Evolutionary conservation across 2,329 filamentous ascomycete genomes (phyloP), one percentile per base, ranked within the genome.

Genomic region (Lojkania enalia): DNA sequence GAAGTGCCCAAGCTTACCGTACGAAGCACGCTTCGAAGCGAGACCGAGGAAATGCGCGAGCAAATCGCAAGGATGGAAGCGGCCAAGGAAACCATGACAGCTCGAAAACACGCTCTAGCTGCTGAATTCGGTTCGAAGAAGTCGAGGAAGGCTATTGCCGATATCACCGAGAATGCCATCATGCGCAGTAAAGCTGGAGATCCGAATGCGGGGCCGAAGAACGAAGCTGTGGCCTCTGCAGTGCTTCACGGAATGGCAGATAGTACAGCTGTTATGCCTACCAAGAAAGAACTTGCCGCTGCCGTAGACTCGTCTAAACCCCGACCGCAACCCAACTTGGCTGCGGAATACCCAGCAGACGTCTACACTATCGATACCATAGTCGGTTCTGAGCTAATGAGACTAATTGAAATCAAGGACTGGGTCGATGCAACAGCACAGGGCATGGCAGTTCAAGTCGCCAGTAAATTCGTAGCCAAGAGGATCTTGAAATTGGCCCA

Each of bases 121-220:
- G 79, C 87, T 58, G 83, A 86, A 21, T 95, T 95, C 61, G 89
- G 89, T 66, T 92, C 88, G 19, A 90, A 88, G 74, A 92, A 91
- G 71, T 86, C 88, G 16, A 87, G 85, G 76, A 92, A 91, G 72
- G 86, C 83, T 1, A 83, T 94, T 55, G 77, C 79, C 20, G 80
- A 84, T 44, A 77, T 81, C 52, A 83, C 83, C 2, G 78, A 87
- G 58, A 90, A 91, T 61, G 86, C 86, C 14, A 89, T 92, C 55
- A 72, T 61, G 25, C 63, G 64, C 20, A 61, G 57, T 14, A 48
- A 51, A 37, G 54, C 53, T 12, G 47, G 47, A 20, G 51, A 50
- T 16, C 48, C 54, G 19, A 30, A 31, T 23, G 32, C 35, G 51
- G 55, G 51, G 12, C 43, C 57, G 11, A 48, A 57, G 27, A 57